These are phyloP conservation scores for Rhodotorula babjevae DNA, from an alignment of 768 basidiomycete species.

Conservation along the genomic window DNA sequence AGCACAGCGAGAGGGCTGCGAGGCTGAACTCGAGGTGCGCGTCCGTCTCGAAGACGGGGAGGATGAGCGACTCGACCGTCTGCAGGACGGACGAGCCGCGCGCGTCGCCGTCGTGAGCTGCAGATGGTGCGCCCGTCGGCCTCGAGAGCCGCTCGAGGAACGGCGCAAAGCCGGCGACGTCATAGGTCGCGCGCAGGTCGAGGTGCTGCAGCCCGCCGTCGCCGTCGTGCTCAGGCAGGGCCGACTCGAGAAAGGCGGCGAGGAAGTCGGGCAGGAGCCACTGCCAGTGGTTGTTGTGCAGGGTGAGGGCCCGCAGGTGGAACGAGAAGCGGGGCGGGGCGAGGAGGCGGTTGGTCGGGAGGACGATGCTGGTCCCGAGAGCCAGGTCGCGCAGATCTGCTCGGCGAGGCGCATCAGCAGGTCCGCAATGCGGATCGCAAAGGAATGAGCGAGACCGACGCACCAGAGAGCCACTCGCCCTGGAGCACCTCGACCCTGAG, in stretches of 20 bases:
- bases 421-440: no score
- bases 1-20: not conserved
- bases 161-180: not conserved
- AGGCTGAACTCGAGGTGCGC: conserved; percentile 1
- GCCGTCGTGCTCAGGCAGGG: not conserved
- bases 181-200: conserved; percentile 5
- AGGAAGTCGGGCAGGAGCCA: not conserved
- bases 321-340: not conserved
- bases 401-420: no score
- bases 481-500: not conserved
- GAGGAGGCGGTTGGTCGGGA: not conserved
- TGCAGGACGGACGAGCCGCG: not conserved
- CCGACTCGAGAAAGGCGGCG: not conserved
- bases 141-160: not conserved
- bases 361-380: not conserved
- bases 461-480: conserved; percentile 7
- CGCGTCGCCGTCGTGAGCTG: not conserved
- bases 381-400: not conserved
- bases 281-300: conserved; percentile 28
- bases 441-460: not conserved
- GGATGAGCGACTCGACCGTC: not conserved
- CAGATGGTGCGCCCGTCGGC: no score
- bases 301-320: conserved; percentile 1
- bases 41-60: conserved; percentile 17
- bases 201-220: not conserved